phyloP scores from a whole-genome alignment of 2,329 filamentous ascomycete species.

The Herpotrichia juniperi region DNA sequence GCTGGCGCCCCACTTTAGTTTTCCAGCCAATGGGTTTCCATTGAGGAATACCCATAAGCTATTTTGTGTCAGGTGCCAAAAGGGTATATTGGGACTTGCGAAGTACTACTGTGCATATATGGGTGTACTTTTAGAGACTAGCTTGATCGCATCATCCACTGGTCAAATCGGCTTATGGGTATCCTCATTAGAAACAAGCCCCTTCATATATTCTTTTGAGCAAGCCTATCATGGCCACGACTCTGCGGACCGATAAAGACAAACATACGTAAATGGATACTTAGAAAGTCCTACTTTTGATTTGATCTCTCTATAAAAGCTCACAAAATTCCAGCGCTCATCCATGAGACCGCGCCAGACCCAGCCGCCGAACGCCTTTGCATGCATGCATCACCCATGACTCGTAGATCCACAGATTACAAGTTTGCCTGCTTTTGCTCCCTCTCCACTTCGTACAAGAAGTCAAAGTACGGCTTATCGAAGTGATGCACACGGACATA shows the following conservation, averaged over 20 bases:
- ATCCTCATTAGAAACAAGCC: too few species aligned
- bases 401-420: constrained; percentile 39
- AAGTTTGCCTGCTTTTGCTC: constrained; percentile 59
- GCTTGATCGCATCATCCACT: too few species aligned
- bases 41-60: too few species aligned
- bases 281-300: not conserved
- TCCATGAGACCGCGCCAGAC: constrained; percentile 2
- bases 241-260: too few species aligned
- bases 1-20: not conserved
- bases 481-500: constrained; percentile 99
- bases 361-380: constrained; percentile 36
- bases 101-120: too few species aligned
- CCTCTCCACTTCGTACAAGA: constrained; percentile 97
- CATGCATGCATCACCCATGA: constrained; percentile 42
- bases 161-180: too few species aligned
- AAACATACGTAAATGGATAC: not conserved
- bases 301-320: not conserved
- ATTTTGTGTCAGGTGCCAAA: too few species aligned
- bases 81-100: too few species aligned
- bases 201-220: not conserved
- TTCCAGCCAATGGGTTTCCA: not conserved
- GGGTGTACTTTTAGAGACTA: too few species aligned
- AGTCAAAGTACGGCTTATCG: constrained; percentile 98
- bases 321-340: not conserved
- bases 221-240: too few species aligned